Percentiles rank a stretch among this genome's conserved stretches.
phyloP scores from a whole-genome alignment of 106 monocot species.

The Narthecium ossifragum region DNA sequence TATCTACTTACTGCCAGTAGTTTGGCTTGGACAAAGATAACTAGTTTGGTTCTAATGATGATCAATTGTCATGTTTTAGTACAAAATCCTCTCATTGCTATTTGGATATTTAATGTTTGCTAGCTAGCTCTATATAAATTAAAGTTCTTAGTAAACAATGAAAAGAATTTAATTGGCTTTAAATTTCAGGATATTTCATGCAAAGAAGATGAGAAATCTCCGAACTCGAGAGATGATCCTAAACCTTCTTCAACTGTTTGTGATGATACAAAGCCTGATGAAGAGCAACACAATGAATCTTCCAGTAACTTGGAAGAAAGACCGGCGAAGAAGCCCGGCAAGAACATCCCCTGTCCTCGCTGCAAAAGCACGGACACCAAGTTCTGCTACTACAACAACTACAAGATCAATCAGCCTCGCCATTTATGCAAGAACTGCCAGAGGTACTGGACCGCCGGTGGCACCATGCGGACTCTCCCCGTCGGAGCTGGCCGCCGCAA shows the following conservation, averaged over 20 bases:
- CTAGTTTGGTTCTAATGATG: neutral
- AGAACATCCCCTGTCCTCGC: constrained; percentile 69
- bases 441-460: constrained; percentile 92
- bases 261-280: neutral
- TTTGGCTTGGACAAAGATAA: neutral
- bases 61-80: too few species aligned
- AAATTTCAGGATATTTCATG: constrained; percentile 4
- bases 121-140: too few species aligned
- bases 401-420: constrained; percentile 86
- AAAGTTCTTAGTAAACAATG: neutral
- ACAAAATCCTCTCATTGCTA: too few species aligned
- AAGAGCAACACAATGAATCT: constrained; percentile 12
- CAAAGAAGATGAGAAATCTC: constrained; percentile 9
- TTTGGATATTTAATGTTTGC: neutral
- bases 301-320: constrained; percentile 13
- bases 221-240: neutral
- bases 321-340: constrained; percentile 53
- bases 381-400: constrained; percentile 99
- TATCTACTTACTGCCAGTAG: too few species aligned
- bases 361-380: constrained; percentile 80
- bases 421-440: constrained; percentile 95
- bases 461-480: constrained; percentile 83
- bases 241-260: neutral
- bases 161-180: neutral
- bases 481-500: constrained; percentile 82